phyloP scores from a whole-genome alignment of 2,329 filamentous ascomycete genomes.

The Fusarium albidum region DNA sequence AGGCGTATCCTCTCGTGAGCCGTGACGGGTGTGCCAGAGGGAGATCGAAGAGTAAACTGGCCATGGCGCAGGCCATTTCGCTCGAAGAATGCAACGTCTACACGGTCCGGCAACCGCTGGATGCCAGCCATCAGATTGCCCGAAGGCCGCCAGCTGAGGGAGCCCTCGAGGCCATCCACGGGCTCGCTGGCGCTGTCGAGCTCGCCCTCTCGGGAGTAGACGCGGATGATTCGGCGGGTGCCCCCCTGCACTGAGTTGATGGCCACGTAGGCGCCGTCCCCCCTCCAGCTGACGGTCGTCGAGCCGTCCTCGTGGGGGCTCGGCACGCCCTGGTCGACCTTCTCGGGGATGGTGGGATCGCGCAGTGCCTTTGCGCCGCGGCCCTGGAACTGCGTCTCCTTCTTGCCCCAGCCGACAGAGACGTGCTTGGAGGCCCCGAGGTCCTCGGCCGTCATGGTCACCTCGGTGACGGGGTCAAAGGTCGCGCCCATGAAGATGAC shows the following conservation, averaged over 20 bases:
- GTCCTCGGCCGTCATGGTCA: slow-evolving; percentile 76
- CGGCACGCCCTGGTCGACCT: slow-evolving; percentile 82
- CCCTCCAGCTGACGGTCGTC: slow-evolving; percentile 87
- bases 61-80: slow-evolving; percentile 97
- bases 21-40: slow-evolving; percentile 60
- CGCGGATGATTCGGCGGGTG: slow-evolving; percentile 80
- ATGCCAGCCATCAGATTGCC: slow-evolving; percentile 92
- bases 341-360: slow-evolving; percentile 94
- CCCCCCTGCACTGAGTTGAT: slow-evolving; percentile 79
- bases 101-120: slow-evolving; percentile 72
- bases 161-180: slow-evolving; percentile 87
- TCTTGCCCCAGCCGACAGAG: slow-evolving; percentile 97
- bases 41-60: slow-evolving; percentile 81
- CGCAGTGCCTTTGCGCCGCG: slow-evolving; percentile 85
- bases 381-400: slow-evolving; percentile 97
- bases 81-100: slow-evolving; percentile 94
- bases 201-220: slow-evolving; percentile 89
- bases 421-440: slow-evolving; percentile 91
- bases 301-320: slow-evolving; percentile 77
- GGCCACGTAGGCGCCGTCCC: slow-evolving; percentile 90
- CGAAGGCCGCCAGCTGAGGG: slow-evolving; percentile 88
- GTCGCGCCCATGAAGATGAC: slow-evolving; percentile 91
- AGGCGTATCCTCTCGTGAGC: slow-evolving; percentile 69
- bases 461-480: slow-evolving; percentile 84
- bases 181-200: slow-evolving; percentile 95